These are phyloP conservation scores for Neolentinus lepideus DNA, from an alignment of 1,284 basidiomycete genomes.

Conservation along the genomic window DNA sequence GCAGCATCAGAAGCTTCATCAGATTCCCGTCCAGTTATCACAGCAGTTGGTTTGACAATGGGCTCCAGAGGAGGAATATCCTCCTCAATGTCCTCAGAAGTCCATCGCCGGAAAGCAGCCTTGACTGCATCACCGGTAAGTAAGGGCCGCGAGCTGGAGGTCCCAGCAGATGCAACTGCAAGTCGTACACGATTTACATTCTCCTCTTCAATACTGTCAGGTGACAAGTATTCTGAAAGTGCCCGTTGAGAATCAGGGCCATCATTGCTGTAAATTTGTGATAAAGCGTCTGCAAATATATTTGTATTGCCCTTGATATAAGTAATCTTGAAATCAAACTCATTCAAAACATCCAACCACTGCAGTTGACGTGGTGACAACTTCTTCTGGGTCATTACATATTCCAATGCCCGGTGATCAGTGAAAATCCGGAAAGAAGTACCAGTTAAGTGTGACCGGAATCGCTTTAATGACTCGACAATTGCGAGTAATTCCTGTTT, in stretches of 20 bases:
- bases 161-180: background rate
- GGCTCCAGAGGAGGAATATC: no score
- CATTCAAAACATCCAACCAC: slow-evolving; percentile 28
- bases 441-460: slow-evolving; percentile 21
- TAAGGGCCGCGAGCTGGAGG: background rate
- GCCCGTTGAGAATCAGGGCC: background rate
- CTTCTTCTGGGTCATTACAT: slow-evolving; percentile 26
- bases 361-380: slow-evolving; percentile 24
- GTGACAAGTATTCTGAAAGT: background rate
- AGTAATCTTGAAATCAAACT: slow-evolving; percentile 26
- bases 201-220: background rate
- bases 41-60: no score
- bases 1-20: no score
- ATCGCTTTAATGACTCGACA: slow-evolving; percentile 13
- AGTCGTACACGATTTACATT: background rate
- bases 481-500: slow-evolving; percentile 18
- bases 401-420: slow-evolving; percentile 31
- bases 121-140: slow-evolving; percentile 2
- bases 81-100: background rate
- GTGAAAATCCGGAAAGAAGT: slow-evolving; percentile 24
- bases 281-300: slow-evolving; percentile 27
- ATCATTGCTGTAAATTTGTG: slow-evolving; percentile 18
- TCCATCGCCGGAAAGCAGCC: background rate
- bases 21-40: no score
- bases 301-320: slow-evolving; percentile 31